Evolutionary conservation across 2,329 filamentous ascomycete species (phyloP).

Genomic region (Verticillium dahliae): DNA sequence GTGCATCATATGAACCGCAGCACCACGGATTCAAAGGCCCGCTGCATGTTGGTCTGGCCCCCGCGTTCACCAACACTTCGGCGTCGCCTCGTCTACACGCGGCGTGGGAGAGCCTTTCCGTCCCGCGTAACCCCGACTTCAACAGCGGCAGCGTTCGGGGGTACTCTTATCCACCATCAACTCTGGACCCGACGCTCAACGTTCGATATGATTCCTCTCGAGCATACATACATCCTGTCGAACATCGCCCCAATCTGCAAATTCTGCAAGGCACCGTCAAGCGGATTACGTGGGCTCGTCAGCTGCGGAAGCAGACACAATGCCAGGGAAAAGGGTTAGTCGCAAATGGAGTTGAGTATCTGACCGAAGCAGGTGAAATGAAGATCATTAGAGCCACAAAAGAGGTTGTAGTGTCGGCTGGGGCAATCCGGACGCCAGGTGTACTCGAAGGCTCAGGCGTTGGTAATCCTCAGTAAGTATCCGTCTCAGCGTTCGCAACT

Average conservation of each 20-base stretch:
- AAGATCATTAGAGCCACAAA: slow-evolving; percentile 28
- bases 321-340: slow-evolving; percentile 7
- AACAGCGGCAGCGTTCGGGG: slow-evolving; percentile 31
- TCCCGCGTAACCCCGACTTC: slow-evolving; percentile 26
- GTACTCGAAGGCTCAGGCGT: slow-evolving; percentile 49
- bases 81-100: slow-evolving; percentile 20
- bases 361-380: slow-evolving; percentile 25
- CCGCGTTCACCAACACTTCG: slow-evolving; percentile 23
- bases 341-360: slow-evolving; percentile 29
- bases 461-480: slow-evolving; percentile 27
- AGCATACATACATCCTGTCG: slow-evolving; percentile 32
- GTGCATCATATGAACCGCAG: slow-evolving; percentile 24
- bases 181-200: slow-evolving; percentile 27
- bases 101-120: slow-evolving; percentile 24
- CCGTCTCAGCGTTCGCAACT: not conserved
- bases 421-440: slow-evolving; percentile 42
- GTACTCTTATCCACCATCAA: slow-evolving; percentile 29
- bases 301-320: not conserved
- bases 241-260: slow-evolving; percentile 28
- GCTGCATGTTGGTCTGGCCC: slow-evolving; percentile 28
- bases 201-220: slow-evolving; percentile 32
- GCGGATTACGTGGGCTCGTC: slow-evolving; percentile 19
- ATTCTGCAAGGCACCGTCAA: slow-evolving; percentile 29
- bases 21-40: slow-evolving; percentile 28
- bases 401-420: slow-evolving; percentile 41